Base-by-base conservation (phyloP, 2,329 filamentous ascomycete genomes). In the Karstenula rhodostoma region DNA sequence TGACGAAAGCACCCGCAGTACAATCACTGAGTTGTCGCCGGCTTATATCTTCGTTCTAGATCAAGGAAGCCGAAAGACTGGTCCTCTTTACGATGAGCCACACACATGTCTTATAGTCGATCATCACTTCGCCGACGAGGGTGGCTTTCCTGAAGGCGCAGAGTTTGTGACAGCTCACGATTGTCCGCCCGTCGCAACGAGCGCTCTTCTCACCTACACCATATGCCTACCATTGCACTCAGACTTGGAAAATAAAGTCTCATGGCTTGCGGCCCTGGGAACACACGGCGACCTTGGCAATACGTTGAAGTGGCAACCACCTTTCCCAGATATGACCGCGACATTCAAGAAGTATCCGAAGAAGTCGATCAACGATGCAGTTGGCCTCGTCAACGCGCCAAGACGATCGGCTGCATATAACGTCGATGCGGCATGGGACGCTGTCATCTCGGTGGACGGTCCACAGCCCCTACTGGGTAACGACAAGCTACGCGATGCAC, bases 251-350 rank as follows among this genome's bases (percentile, higher is more conserved):
- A 74, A 78, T 5, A 88, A 86, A 65, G 67, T 72, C 9, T 85
- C 83, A 42, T 90, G 88, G 84, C 79, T 90, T 0, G 88, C 87
- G 56, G 82, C 83, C 2, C 82, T 90, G 63, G 89, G 89, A 9
- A 90, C 88, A 0, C 86, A 90, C 62, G 88, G 88, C 2, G 89
- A 91, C 63, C 79, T 91, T 0, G 88, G 88, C 15, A 89, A 85
- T 42, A 83, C 83, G 0, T 63, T 90, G 17, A 90, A 89, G 70
- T 90, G 89, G 89, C 78, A 85, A 23, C 81, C 83, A 0, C 89
- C 89, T 0, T 90, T 91, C 63, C 89, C 89, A 1, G 85, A 90
- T 61, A 89, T 90, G 87, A 81, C 79, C 19, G 73, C 80, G 1
- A 84, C 84, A 0, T 86, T 90, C 66, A 89, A 89, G 66, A 77